These are phyloP conservation scores for barrel medic (Medicago truncatula) DNA, from an alignment of 306 rosid genomes.

Conservation along the genomic window MtrunA17r5.0-ANR NC_053042.1:54809501-54810000, in stretches of 20 bases:
- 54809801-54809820: not conserved
- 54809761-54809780: not conserved
- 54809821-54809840: not conserved
- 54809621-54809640: slow-evolving; percentile 2
- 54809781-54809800: not conserved
- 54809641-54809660: slow-evolving; percentile 15
- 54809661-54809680: slow-evolving; percentile 11
- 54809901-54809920: not conserved
- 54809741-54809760: not conserved
- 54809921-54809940: not conserved
- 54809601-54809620: slow-evolving; percentile 12
- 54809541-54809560: too few relatives aligned
- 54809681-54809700: slow-evolving; percentile 21
- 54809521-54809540: not conserved
- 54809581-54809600: too few relatives aligned
- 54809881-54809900: not conserved
- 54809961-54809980: not conserved
- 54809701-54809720: not conserved
- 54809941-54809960: not conserved
- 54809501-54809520: not conserved
- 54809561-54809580: too few relatives aligned
- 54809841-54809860: slow-evolving; percentile 3
- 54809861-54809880: not conserved
- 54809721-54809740: not conserved
- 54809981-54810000: not conserved